A percentile compares a stretch with the other conserved stretches of the same genome.
phyloP scores from a whole-genome alignment of 495 filamentous ascomycete species.

The Podospora anserina region DNA sequence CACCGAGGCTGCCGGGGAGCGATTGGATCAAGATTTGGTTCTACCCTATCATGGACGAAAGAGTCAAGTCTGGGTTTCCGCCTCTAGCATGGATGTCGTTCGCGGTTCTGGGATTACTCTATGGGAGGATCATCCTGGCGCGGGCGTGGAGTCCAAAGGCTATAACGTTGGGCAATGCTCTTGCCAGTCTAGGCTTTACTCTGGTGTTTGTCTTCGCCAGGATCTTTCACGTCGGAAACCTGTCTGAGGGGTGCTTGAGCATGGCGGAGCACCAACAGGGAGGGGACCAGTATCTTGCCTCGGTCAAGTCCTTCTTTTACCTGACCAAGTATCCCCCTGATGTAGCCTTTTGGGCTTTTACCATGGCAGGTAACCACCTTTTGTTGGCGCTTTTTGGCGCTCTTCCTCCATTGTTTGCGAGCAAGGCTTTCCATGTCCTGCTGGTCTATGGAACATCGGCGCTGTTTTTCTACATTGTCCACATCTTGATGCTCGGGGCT shows the following conservation, averaged over 20 bases:
- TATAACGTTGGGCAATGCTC: constrained; percentile 24
- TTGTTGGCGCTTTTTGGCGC: constrained; percentile 29
- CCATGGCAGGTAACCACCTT: constrained; percentile 32
- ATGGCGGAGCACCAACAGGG: constrained; percentile 29
- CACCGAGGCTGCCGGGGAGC: constrained; percentile 11
- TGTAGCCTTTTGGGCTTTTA: constrained; percentile 35
- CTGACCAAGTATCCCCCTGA: constrained; percentile 39
- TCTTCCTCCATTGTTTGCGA: constrained; percentile 23
- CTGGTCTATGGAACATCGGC: constrained; percentile 36
- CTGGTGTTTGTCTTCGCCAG: constrained; percentile 28
- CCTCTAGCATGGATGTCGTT: constrained; percentile 38
- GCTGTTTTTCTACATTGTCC: constrained; percentile 35
- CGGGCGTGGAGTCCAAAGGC: constrained; percentile 24
- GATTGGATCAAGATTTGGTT: constrained; percentile 31
- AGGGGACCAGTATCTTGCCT: constrained; percentile 33
- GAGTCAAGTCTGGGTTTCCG: constrained; percentile 31
- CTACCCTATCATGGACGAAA: constrained; percentile 12
- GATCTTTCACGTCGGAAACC: constrained; percentile 32
- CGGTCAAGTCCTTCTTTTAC: constrained; percentile 34
- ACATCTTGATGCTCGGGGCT: constrained; percentile 26
- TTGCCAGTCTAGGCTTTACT: constrained; percentile 21
- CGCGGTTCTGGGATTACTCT: constrained; percentile 35
- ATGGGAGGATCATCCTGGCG: constrained; percentile 34
- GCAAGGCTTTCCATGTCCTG: constrained; percentile 21
- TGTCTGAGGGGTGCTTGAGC: constrained; percentile 34